Evolutionary conservation across 2,329 filamentous ascomycete genomes (phyloP), one percentile per base, ranked within the genome.

Genomic region (Alternaria alternata): DNA sequence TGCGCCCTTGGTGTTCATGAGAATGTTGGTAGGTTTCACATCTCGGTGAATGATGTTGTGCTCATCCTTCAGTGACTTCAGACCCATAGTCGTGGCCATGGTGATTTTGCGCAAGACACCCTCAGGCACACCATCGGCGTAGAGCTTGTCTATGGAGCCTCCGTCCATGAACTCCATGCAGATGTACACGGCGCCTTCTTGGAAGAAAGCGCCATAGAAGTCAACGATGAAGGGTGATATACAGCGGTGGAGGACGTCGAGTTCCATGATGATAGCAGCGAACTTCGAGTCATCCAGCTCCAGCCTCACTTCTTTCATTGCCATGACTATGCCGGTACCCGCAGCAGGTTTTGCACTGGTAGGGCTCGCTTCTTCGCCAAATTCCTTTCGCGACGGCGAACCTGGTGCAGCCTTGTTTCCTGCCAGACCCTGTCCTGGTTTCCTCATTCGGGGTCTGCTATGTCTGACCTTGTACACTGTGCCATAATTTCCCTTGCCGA

Each of bases 81-180:
- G 84, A 0, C 95, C 95, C 86, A 94, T 92, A 7, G 95, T 88
- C 0, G 95, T 97, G 20, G 91, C 90, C 65, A 95, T 87, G 0
- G 94, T 93, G 65, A 99, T 95, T 78, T 97, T 98, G 55, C 89
- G 88, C 52, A 99, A 82, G 0, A 99, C 89, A 42, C 87, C 87
- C 77, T 99, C 95, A 0, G 95, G 93, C 9, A 99, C 90, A 44
- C 95, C 95, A 61, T 94, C 92, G 11, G 87, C 87, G 77, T 99
- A 99, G 12, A 99, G 82, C 79, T 97, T 97, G 83, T 99, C 95
- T 74, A 98, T 94, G 38, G 94, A 98, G 7, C 95, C 95, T 47
- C 95, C 95, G 75, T 99, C 94, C 95, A 99, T 99, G 80, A 93
- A 97, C 80, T 99, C 95, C 78, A 99, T 97, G 81, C 95, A 99